phyloP scores from a whole-genome alignment of 139 green algal genomes.

The Dunaliella sp. region DNA sequence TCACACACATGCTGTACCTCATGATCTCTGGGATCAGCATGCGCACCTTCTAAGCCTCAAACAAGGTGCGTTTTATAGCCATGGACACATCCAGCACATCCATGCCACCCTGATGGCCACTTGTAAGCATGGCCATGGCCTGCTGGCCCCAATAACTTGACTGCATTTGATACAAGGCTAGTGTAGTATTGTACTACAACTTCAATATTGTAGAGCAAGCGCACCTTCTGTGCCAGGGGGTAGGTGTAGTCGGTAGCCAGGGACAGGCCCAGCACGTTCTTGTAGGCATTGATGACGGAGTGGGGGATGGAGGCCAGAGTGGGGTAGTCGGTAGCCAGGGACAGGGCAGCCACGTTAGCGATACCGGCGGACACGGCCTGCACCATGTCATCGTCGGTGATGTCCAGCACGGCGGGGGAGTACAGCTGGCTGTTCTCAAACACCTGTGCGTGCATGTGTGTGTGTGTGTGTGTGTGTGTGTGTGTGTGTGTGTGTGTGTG shows the following conservation, averaged over 20 bases:
- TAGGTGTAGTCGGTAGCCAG: slow-evolving; percentile 93
- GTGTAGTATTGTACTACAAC: neutral
- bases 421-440: slow-evolving; percentile 88
- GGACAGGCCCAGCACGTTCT: slow-evolving; percentile 95
- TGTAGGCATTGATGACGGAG: slow-evolving; percentile 96
- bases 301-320: slow-evolving; percentile 90
- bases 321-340: slow-evolving; percentile 81
- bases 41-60: no score
- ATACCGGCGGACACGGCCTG: slow-evolving; percentile 63
- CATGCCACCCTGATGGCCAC: neutral
- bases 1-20: no score
- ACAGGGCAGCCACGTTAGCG: slow-evolving; percentile 84
- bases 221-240: slow-evolving; percentile 85
- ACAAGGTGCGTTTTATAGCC: neutral
- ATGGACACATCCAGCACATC: neutral
- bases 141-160: neutral
- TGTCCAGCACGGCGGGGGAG: slow-evolving; percentile 88
- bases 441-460: slow-evolving; percentile 54
- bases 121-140: neutral
- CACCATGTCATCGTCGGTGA: slow-evolving; percentile 91
- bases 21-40: no score
- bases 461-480: slow-evolving; percentile 2
- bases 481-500: slow-evolving; percentile 1
- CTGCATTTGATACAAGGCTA: no score
- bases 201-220: neutral